Evolutionary conservation across 768 basidiomycete genomes (phyloP), one percentile per base, ranked within the genome.

Genomic region (Boletus patriciae): DNA sequence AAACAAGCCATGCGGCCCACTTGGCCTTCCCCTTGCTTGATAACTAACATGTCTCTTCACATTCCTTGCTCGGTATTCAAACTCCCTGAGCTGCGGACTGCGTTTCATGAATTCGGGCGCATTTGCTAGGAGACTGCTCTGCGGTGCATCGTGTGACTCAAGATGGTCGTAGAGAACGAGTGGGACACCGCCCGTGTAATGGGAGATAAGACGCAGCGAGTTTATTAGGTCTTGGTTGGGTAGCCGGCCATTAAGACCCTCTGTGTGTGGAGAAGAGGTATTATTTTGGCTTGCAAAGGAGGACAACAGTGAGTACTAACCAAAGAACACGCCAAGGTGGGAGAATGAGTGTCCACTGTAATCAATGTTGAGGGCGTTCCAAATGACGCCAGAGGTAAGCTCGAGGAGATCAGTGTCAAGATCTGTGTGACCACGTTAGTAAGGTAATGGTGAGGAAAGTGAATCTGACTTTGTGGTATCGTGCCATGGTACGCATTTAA

Each of bases 271-370:
- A 31, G 36, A 37, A 34, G 31, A 41, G 47, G 29, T 11, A 3
- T 54, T 37, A 5, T 52, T 33, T 54, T 23, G 23, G 25, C 51
- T 36, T 62, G 57, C 8, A 55, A 55, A 41, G 47, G 29, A 11
- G 29, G 23, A 38, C n/a, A 31, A 29, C 36, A 11, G 49, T 1
- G 29, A 48, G n/a, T 50, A 43, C 86, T 52, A 18, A 94, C 96
- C 96, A 71, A 88, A 91, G 75, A 93, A 98, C 11, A 98, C 74
- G n/a, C 97, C 96, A 3, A 98, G 78, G 67, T 98, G 92, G 11
- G 90, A 93, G 73, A 98, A 96, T 0, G 95, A 98, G 72, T 99
- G 96, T 0, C 94, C 91, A 1, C 94, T 92, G 70, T 98, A 98
- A 70, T 98, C 97, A 42, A 99, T 84, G 63, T 90, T 90, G 45